Base-by-base conservation (phyloP, 305 asterid genomes). In the Plantago lanceolata region DNA sequence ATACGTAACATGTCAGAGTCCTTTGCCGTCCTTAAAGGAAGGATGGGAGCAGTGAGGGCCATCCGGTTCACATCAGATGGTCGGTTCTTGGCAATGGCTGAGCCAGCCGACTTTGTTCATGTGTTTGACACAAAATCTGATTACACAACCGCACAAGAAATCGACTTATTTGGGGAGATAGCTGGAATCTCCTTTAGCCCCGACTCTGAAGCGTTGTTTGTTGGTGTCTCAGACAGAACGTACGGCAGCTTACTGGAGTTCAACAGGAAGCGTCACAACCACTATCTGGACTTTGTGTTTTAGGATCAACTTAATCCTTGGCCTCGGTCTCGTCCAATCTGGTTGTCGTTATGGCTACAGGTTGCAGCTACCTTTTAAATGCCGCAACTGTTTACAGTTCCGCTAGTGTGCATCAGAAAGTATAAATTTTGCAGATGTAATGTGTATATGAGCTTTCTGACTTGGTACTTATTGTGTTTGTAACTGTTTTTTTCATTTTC, bases 71-170 rank as follows among this genome's bases (percentile, higher is more conserved):
- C 87, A 1, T 68, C 87, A 3, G 95, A 86, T 48, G 95, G 95
- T 16, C 91, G 74, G 1, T 86, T 76, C 76, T 65, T 86, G 89
- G 95, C 88, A n/a, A 85, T 86, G 82, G 89, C 89, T 11, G 92
- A 86, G 54, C 89, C 95, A 18, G 92, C 95, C 8, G 95, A 86
- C 67, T 87, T 87, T 54, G 85, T 87, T 57, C 95, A 87, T 53
- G 64, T 87, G 28, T 79, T 82, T 2, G 86, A 84, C 20, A 64
- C 88, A 0, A 54, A 71, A 24, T 78, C 90, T 1, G 81, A 73
- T 51, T 87, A 81, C 31, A 35, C 73, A 0, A 35, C 54, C 28
- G 69, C 69, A 12, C 95, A 87, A 65, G 95, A 87, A 71, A 87
- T 84, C 9, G 95, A 87, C 56, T 60, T 87, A 75, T 87, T 87